These are phyloP conservation scores for Talaromyces ruber DNA, from an alignment of 495 filamentous ascomycete genomes.

Conservation along the genomic window DNA sequence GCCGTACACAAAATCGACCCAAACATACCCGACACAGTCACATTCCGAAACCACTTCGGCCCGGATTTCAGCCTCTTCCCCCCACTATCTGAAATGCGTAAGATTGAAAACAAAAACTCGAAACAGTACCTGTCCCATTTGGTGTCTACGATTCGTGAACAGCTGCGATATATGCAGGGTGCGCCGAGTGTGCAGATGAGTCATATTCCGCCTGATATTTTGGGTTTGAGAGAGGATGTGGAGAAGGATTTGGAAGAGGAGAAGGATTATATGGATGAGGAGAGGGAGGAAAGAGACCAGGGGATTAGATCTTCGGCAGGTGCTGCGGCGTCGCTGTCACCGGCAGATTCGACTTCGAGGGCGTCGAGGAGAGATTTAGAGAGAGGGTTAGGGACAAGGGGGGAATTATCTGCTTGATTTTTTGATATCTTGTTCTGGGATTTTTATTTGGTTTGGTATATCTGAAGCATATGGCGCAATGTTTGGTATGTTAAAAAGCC, in stretches of 20 bases:
- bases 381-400: slow-evolving; percentile 28
- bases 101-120: slow-evolving; percentile 71
- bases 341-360: background rate
- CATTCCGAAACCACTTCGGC: slow-evolving; percentile 75
- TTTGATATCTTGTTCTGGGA: background rate
- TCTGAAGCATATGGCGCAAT: background rate
- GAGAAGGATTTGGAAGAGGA: slow-evolving; percentile 72
- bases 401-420: slow-evolving; percentile 31
- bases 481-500: background rate
- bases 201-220: slow-evolving; percentile 70
- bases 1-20: slow-evolving; percentile 62
- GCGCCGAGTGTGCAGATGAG: slow-evolving; percentile 84
- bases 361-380: slow-evolving; percentile 34
- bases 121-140: slow-evolving; percentile 66
- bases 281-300: slow-evolving; percentile 31
- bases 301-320: slow-evolving; percentile 21
- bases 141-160: slow-evolving; percentile 66
- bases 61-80: slow-evolving; percentile 73
- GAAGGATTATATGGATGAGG: slow-evolving; percentile 49
- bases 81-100: slow-evolving; percentile 57
- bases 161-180: slow-evolving; percentile 74
- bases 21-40: slow-evolving; percentile 60
- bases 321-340: slow-evolving; percentile 15
- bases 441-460: background rate
- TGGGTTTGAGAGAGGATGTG: slow-evolving; percentile 65